Evolutionary conservation across 805 yeast genomes (phyloP).

Genomic region (Candida endomychidarum): DNA sequence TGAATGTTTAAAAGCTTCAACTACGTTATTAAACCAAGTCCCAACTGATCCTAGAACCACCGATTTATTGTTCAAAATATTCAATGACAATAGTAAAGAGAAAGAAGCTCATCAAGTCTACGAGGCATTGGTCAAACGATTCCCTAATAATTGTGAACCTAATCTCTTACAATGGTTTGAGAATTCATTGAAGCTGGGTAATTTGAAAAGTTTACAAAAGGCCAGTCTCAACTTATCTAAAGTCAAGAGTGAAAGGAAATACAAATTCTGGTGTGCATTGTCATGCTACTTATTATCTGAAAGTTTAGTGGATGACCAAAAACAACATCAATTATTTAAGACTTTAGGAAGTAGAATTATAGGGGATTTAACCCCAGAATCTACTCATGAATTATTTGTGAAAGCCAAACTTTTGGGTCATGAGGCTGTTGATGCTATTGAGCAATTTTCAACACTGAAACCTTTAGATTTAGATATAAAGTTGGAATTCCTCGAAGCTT

Average conservation of each 20-base stretch:
- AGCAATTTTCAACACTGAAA: slow-evolving; percentile 14
- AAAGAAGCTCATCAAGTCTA: slow-evolving; percentile 48
- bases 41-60: slow-evolving; percentile 61
- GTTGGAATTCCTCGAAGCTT: slow-evolving; percentile 49
- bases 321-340: slow-evolving; percentile 55
- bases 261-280: slow-evolving; percentile 57
- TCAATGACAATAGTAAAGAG: slow-evolving; percentile 32
- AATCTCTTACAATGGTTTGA: slow-evolving; percentile 59
- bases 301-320: slow-evolving; percentile 25
- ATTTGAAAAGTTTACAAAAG: slow-evolving; percentile 54
- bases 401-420: slow-evolving; percentile 35
- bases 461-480: slow-evolving; percentile 63
- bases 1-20: slow-evolving; percentile 33
- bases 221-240: slow-evolving; percentile 44
- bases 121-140: slow-evolving; percentile 58
- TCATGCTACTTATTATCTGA: slow-evolving; percentile 45
- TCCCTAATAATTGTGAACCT: slow-evolving; percentile 43
- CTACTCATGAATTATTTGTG: slow-evolving; percentile 68
- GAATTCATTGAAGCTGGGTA: slow-evolving; percentile 45
- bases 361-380: slow-evolving; percentile 49
- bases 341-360: slow-evolving; percentile 60
- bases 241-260: slow-evolving; percentile 24
- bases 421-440: slow-evolving; percentile 10
- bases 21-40: slow-evolving; percentile 28
- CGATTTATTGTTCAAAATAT: slow-evolving; percentile 46